A percentile compares a stretch with the other conserved stretches of the same genome.
phyloP scores from a whole-genome alignment of 768 basidiomycete genomes.

The Phlebiopsis flavidoalba region DNA sequence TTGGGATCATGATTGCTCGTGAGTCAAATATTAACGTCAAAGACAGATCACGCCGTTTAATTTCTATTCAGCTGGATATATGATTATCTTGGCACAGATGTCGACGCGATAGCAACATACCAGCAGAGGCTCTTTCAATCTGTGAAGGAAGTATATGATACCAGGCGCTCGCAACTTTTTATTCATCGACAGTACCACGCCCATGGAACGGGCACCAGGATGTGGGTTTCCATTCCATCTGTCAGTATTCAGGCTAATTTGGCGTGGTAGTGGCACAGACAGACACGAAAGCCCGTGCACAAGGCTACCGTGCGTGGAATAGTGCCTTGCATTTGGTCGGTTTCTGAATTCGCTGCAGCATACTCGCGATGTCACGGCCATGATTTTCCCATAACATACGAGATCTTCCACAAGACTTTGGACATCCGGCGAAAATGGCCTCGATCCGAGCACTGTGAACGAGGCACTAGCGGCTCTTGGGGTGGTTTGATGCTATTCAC shows the following conservation, averaged over 20 bases:
- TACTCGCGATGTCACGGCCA: slow-evolving; percentile 42
- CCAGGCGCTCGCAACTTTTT: slow-evolving; percentile 48
- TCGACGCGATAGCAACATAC: background rate
- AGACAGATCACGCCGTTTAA: background rate
- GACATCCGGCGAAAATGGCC: slow-evolving; percentile 39
- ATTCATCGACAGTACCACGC: slow-evolving; percentile 57
- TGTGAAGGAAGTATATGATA: slow-evolving; percentile 44
- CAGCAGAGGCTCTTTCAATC: slow-evolving; percentile 33
- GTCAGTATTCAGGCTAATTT: background rate
- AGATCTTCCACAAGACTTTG: slow-evolving; percentile 41
- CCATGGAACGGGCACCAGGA: slow-evolving; percentile 45
- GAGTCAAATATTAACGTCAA: slow-evolving; percentile 10
- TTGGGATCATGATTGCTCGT: slow-evolving; percentile 66
- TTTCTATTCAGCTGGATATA: background rate
- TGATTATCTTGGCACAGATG: background rate
- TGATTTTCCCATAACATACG: slow-evolving; percentile 47
- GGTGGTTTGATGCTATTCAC: slow-evolving; percentile 53
- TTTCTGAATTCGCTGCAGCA: slow-evolving; percentile 30
- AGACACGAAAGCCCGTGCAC: background rate
- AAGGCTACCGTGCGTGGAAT: slow-evolving; percentile 40
- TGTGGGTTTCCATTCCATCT: slow-evolving; percentile 11
- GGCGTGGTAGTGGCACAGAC: background rate
- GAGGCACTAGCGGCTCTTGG: slow-evolving; percentile 31
- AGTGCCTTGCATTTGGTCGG: slow-evolving; percentile 24
- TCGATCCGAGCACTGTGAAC: slow-evolving; percentile 27